Evolutionary conservation across 1,139 yeast genomes (phyloP).

Genomic region (Kluyveromyces sp.): DNA sequence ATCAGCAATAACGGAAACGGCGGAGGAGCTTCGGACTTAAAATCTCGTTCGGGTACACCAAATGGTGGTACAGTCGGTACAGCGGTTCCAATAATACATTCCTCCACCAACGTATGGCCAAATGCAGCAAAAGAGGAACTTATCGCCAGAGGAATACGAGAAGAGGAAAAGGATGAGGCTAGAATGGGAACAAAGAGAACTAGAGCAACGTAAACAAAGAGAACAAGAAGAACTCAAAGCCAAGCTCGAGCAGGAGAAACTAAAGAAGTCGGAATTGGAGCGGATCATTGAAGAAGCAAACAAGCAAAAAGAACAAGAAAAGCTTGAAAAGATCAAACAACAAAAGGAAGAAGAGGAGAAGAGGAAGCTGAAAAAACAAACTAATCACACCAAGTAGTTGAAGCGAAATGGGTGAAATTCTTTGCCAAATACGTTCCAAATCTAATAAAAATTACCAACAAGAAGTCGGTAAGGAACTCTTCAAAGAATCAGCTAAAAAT

Average conservation of each 20-base stretch:
- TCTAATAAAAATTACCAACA: conserved; percentile 57
- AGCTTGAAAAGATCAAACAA: conserved; percentile 16
- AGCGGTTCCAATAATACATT: conserved; percentile 2
- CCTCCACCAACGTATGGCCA: conserved; percentile 3
- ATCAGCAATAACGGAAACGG: not conserved
- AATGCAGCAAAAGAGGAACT: conserved; percentile 9
- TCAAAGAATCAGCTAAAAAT: conserved; percentile 76
- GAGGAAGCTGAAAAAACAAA: conserved; percentile 15
- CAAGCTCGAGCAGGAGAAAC: conserved; percentile 21
- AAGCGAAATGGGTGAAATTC: conserved; percentile 47
- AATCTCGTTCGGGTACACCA: conserved; percentile 7
- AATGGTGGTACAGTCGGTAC: conserved; percentile 3
- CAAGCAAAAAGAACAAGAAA: conserved; percentile 26
- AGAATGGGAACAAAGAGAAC: conserved; percentile 19
- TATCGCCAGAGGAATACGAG: conserved; percentile 20
- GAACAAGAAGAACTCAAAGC: conserved; percentile 23
- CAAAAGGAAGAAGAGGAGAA: conserved; percentile 19
- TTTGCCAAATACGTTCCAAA: conserved; percentile 81
- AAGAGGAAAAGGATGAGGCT: conserved; percentile 17
- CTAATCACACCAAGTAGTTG: conserved; percentile 21
- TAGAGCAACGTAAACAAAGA: conserved; percentile 24
- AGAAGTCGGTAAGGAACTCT: conserved; percentile 61
- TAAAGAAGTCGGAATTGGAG: conserved; percentile 26
- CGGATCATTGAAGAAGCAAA: conserved; percentile 39
- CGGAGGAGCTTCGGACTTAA: not conserved